These are phyloP conservation scores for Asterophora parasitica DNA, from an alignment of 768 basidiomycete species.

Conservation along the genomic window DNA sequence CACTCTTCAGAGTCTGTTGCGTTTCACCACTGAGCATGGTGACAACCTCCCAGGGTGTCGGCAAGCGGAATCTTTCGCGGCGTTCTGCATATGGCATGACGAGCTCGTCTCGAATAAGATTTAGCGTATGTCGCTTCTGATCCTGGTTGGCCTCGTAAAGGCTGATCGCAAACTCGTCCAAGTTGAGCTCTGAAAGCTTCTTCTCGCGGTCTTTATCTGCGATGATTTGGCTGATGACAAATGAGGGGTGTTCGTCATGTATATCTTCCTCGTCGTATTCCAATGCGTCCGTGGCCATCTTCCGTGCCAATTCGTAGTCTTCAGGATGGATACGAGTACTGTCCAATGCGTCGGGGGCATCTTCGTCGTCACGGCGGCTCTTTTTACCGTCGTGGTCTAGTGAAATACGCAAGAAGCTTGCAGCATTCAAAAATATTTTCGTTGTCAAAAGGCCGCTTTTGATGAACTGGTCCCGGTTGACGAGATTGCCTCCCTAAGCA, in stretches of 20 bases:
- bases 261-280: conserved; percentile 98
- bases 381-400: conserved; percentile 70
- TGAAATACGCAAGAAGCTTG: conserved; percentile 84
- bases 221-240: conserved; percentile 84
- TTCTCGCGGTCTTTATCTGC: conserved; percentile 69
- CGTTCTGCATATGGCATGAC: conserved; percentile 75
- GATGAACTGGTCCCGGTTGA: conserved; percentile 87
- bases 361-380: conserved; percentile 63
- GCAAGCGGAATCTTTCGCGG: conserved; percentile 58
- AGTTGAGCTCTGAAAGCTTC: conserved; percentile 85
- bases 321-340: conserved; percentile 95
- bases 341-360: conserved; percentile 84
- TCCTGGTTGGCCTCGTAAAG: conserved; percentile 80
- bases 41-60: conserved; percentile 75
- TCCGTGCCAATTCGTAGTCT: conserved; percentile 95
- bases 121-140: conserved; percentile 84
- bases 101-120: conserved; percentile 84
- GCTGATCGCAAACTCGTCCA: conserved; percentile 95
- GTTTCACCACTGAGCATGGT: conserved; percentile 98
- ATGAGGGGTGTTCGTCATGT: conserved; percentile 87
- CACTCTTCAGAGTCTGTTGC: conserved; percentile 63
- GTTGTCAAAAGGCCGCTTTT: conserved; percentile 75
- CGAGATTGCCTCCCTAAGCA: conserved; percentile 74
- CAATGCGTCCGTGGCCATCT: conserved; percentile 97
- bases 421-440: conserved; percentile 88